phyloP scores from a whole-genome alignment of 371 early-diverging fungal genomes.

The Haplosporangium sp. region DNA sequence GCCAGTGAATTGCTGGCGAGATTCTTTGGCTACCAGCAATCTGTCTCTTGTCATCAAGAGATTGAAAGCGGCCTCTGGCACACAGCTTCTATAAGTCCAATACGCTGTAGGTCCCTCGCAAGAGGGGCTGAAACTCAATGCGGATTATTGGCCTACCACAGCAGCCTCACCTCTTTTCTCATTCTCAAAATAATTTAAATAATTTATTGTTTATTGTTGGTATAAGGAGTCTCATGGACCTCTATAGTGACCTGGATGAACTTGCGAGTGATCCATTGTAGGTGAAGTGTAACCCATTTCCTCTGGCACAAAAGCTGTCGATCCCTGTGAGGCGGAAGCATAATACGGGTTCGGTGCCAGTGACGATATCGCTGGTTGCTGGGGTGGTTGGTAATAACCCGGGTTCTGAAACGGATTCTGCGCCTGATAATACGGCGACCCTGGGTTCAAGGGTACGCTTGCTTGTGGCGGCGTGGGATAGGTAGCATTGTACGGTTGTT shows the following conservation, averaged over 20 bases:
- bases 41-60: constrained; percentile 14
- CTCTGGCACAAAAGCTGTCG: constrained; percentile 20
- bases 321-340: not conserved
- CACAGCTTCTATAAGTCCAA: constrained; percentile 56
- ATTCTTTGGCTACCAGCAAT: constrained; percentile 52
- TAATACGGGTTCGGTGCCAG: constrained; percentile 1
- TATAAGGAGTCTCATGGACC: too few species aligned
- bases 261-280: too few species aligned
- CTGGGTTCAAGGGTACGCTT: not conserved
- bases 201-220: not conserved
- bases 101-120: constrained; percentile 44
- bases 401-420: constrained; percentile 34
- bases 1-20: constrained; percentile 46
- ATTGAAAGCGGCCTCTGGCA: constrained; percentile 55
- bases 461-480: constrained; percentile 1
- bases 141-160: constrained; percentile 55
- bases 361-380: not conserved
- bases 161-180: constrained; percentile 28
- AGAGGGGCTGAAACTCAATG: constrained; percentile 53
- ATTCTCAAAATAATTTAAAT: not conserved
- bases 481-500: not conserved
- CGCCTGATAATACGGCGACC: not conserved
- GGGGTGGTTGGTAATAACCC: constrained; percentile 5
- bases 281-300: constrained; percentile 38
- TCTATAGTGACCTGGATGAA: too few species aligned